phyloP scores from a whole-genome alignment of 2,329 filamentous ascomycete species.

The Pezicula carpinea region DNA sequence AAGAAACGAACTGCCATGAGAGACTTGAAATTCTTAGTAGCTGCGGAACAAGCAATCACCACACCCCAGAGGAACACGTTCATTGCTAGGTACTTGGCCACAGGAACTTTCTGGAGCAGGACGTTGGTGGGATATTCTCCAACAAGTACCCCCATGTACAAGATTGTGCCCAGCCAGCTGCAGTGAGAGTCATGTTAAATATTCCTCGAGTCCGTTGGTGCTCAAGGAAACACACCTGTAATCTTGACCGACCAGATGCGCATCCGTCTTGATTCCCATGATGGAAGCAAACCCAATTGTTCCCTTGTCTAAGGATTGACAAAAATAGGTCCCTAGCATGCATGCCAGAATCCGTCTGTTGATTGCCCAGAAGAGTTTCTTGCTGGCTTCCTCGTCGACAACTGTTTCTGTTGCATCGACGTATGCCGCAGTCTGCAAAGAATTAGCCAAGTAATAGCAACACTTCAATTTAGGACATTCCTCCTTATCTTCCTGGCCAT shows the following conservation, averaged over 20 bases:
- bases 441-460: not conserved
- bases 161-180: constrained; percentile 23
- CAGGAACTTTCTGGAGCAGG: constrained; percentile 31
- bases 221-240: constrained; percentile 13
- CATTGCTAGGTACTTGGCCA: constrained; percentile 31
- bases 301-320: constrained; percentile 32
- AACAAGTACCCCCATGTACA: constrained; percentile 22
- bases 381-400: constrained; percentile 43
- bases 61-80: constrained; percentile 26
- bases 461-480: not conserved
- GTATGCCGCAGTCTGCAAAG: constrained; percentile 8
- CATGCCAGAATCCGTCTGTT: constrained; percentile 47
- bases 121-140: constrained; percentile 36
- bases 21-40: constrained; percentile 32
- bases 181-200: constrained; percentile 6
- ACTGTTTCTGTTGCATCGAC: not conserved
- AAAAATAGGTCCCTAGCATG: constrained; percentile 46
- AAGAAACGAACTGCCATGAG: constrained; percentile 37
- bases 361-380: constrained; percentile 41
- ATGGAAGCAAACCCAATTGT: constrained; percentile 24
- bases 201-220: not conserved
- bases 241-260: constrained; percentile 21
- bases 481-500: not conserved
- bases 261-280: constrained; percentile 22
- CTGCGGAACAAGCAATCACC: constrained; percentile 29